These are phyloP conservation scores for Breviolum minutum DNA, from an alignment of 73 alveolate species.

Conservation along the genomic window DNA sequence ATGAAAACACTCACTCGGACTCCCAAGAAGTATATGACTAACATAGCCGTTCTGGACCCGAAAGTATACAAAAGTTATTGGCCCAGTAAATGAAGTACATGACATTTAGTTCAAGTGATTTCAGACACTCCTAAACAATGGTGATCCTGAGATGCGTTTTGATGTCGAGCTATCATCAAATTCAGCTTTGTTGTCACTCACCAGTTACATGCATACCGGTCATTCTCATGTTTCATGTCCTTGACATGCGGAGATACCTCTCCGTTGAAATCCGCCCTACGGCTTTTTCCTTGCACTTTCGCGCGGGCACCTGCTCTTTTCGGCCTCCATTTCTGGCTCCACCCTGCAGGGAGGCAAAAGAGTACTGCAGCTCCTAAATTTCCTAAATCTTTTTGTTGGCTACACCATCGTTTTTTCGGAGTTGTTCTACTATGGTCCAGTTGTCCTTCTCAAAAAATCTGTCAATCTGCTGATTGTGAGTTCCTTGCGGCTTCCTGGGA, in stretches of 20 bases:
- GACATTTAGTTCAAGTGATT: background rate
- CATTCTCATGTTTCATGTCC: background rate
- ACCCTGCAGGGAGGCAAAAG: background rate
- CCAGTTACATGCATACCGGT: background rate
- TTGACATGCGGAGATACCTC: no score
- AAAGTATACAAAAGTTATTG: background rate
- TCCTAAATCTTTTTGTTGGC: no score
- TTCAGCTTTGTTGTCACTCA: background rate
- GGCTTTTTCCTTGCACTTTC: no score
- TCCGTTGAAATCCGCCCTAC: no score
- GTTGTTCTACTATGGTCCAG: background rate
- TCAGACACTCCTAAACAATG: background rate
- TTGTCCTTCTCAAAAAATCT: background rate
- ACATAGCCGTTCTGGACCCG: background rate
- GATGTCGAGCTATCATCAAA: background rate
- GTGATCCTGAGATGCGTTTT: background rate
- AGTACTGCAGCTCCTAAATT: no score
- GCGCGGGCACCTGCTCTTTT: background rate
- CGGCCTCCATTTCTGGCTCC: constrained; percentile 21
- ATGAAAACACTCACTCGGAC: no score
- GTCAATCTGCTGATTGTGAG: background rate
- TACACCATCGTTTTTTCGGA: no score
- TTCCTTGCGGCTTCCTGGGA: background rate
- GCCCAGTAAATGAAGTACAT: background rate
- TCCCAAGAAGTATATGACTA: background rate